A percentile compares a stretch with the other conserved stretches of the same genome.
These are phyloP conservation scores for barley (Hordeum vulgare) DNA, from an alignment of 176 grass and related monocot species.

Conservation along the genomic window DNA sequence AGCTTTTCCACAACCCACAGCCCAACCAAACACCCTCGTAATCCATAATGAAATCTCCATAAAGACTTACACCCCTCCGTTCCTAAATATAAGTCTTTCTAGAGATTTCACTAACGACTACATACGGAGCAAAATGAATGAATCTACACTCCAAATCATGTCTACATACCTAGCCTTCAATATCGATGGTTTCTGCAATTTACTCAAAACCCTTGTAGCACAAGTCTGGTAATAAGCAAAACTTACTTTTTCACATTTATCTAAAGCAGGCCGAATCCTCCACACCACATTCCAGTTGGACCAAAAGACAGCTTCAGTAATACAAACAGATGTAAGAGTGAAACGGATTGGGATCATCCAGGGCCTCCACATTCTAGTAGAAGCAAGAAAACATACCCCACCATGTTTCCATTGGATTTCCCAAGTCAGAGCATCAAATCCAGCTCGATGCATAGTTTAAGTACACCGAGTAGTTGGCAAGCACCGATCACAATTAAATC, in stretches of 20 bases:
- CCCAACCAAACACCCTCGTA: too few relatives aligned
- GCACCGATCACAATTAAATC: constrained; percentile 28
- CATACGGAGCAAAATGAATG: too few relatives aligned
- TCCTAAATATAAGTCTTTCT: too few relatives aligned
- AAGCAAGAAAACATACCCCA: constrained; percentile 9
- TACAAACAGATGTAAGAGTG: not conserved
- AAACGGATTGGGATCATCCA: not conserved
- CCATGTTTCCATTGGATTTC: not conserved
- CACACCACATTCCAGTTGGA: not conserved
- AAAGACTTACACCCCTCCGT: too few relatives aligned
- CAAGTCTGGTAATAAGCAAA: not conserved
- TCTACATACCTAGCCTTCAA: too few relatives aligned
- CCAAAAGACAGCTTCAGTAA: not conserved
- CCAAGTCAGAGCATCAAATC: not conserved
- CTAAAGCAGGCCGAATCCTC: not conserved
- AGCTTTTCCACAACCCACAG: too few relatives aligned
- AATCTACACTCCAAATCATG: too few relatives aligned
- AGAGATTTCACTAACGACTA: too few relatives aligned
- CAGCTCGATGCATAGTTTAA: constrained; percentile 7
- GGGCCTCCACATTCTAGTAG: not conserved
- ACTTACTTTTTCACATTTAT: not conserved
- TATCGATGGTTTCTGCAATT: too few relatives aligned
- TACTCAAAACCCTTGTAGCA: not conserved
- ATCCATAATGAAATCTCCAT: too few relatives aligned
- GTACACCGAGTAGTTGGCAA: constrained; percentile 34